A percentile compares a stretch with the other conserved stretches of the same genome.
Conservation (phyloP, 768 basidiomycete genomes). For the Crucibulum laeve region DNA sequence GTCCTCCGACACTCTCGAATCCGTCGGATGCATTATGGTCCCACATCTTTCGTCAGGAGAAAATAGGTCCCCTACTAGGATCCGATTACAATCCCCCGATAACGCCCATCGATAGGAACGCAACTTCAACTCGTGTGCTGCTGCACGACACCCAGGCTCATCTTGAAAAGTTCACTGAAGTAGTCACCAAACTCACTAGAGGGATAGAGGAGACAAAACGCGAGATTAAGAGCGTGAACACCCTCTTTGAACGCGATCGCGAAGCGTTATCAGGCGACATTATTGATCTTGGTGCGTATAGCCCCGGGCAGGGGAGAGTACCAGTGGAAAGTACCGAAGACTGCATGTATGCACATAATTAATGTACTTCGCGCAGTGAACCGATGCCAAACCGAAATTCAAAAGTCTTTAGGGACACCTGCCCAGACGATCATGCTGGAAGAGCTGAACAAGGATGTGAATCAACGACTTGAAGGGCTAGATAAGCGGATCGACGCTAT, state of each 20-base stretch:
- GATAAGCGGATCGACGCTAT: conserved; percentile 55
- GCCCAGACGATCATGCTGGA: conserved; percentile 42
- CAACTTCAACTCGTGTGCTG: conserved; percentile 67
- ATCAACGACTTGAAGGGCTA: conserved; percentile 37
- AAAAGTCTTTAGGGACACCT: conserved; percentile 52
- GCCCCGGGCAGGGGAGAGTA: too few relatives aligned
- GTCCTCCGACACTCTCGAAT: too few relatives aligned
- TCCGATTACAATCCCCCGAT: too few relatives aligned
- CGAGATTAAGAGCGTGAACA: conserved; percentile 50
- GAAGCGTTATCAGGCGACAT: conserved; percentile 54
- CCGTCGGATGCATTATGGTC: conserved; percentile 48
- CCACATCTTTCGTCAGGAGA: conserved; percentile 47
- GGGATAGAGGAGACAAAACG: conserved; percentile 47
- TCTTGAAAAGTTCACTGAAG: conserved; percentile 61
- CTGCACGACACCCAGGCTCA: conserved; percentile 72
- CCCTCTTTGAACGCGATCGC: conserved; percentile 55
- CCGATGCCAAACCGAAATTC: conserved; percentile 57
- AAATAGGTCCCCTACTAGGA: conserved; percentile 15
- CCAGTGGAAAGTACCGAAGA: too few relatives aligned
- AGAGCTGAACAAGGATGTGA: conserved; percentile 34
- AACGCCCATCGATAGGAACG: conserved; percentile 58
- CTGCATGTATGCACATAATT: too few relatives aligned
- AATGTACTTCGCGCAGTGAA: too few relatives aligned
- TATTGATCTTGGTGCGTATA: conserved; percentile 52
- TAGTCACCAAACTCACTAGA: conserved; percentile 47